Evolutionary conservation across 257 asterid genomes (phyloP).

Genomic region (Solanum chiquidenum): DNA sequence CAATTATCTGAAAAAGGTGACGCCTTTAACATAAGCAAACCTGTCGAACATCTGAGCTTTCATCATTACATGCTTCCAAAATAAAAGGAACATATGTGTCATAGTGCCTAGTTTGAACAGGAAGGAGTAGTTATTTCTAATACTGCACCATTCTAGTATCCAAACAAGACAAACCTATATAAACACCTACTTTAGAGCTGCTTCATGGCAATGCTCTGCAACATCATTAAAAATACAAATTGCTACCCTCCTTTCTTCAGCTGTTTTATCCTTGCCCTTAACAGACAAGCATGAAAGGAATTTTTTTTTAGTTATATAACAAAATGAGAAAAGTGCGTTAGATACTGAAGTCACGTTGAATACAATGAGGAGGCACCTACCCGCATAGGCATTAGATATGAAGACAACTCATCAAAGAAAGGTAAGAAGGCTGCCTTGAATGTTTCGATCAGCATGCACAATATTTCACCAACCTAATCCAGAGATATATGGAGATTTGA

Average conservation of each 20-base stretch:
- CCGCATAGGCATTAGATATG: slow-evolving; percentile 97
- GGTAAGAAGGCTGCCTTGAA: slow-evolving; percentile 85
- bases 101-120: slow-evolving; percentile 50
- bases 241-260: slow-evolving; percentile 90
- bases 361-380: slow-evolving; percentile 33
- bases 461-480: slow-evolving; percentile 71
- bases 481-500: neutral
- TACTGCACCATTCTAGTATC: neutral
- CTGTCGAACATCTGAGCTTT: slow-evolving; percentile 80
- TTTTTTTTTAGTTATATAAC: neutral
- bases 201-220: slow-evolving; percentile 87
- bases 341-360: neutral
- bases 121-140: neutral
- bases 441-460: slow-evolving; percentile 17
- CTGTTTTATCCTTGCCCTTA: slow-evolving; percentile 28
- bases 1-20: neutral
- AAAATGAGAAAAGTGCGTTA: neutral
- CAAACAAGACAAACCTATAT: neutral
- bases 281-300: neutral
- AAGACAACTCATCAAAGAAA: slow-evolving; percentile 75
- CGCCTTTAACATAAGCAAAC: slow-evolving; percentile 16
- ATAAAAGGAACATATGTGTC: slow-evolving; percentile 84
- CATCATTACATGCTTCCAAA: slow-evolving; percentile 91
- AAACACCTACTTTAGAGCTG: slow-evolving; percentile 53
- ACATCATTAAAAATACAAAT: slow-evolving; percentile 91